Percentiles rank a stretch among this genome's conserved stretches.
Evolutionary conservation across 73 alveolate genomes (phyloP).

Genomic region (Paramecium sexaurelia): DNA sequence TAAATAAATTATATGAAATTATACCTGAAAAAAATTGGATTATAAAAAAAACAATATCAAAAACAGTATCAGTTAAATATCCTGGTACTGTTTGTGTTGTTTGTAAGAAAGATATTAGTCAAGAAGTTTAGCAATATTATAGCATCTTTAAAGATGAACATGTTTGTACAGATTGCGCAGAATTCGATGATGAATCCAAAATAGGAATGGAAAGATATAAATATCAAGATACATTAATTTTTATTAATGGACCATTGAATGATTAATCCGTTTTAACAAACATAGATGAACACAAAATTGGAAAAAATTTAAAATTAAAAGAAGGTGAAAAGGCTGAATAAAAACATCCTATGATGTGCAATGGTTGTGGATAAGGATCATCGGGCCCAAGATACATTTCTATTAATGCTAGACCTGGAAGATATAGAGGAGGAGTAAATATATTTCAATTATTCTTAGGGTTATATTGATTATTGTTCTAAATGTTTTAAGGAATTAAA

Average conservation of each 20-base stretch:
- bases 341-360: background rate
- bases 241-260: constrained; percentile 6
- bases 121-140: background rate
- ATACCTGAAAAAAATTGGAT: background rate
- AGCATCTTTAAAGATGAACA: background rate
- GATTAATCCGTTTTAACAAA: background rate
- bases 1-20: background rate
- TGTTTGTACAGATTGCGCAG: constrained; percentile 6
- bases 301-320: background rate
- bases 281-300: background rate
- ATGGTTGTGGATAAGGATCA: background rate
- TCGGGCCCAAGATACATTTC: constrained; percentile 17
- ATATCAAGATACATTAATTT: background rate
- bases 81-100: background rate
- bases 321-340: background rate
- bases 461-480: constrained; percentile 6
- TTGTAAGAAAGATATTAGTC: background rate
- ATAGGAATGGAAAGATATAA: constrained; percentile 17
- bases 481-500: background rate
- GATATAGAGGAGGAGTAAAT: constrained; percentile 13
- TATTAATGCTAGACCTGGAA: constrained; percentile 21
- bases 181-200: background rate
- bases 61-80: background rate
- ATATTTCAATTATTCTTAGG: background rate
- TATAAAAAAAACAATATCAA: background rate